Percentiles rank a stretch among this genome's conserved stretches.
phyloP scores from a whole-genome alignment of 2,329 filamentous ascomycete species.

The Dothiorella sarmentorum region DNA sequence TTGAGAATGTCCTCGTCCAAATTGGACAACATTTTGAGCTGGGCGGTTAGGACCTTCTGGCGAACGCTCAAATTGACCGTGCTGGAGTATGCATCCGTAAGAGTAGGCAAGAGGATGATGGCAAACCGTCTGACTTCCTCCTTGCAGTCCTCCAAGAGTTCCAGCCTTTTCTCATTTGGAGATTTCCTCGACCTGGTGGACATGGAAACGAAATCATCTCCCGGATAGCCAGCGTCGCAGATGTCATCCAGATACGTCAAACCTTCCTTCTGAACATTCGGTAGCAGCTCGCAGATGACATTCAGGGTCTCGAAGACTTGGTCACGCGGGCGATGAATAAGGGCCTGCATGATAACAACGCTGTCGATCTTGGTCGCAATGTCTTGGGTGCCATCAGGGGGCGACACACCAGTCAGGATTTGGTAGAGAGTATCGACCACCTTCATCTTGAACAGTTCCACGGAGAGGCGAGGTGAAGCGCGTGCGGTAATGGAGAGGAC shows the following conservation, averaged over 20 bases:
- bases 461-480: constrained; percentile 80
- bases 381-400: constrained; percentile 73
- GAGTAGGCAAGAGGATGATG: constrained; percentile 85
- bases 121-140: constrained; percentile 86
- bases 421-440: constrained; percentile 97
- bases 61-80: constrained; percentile 93
- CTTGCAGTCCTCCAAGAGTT: constrained; percentile 78
- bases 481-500: constrained; percentile 87
- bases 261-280: constrained; percentile 62
- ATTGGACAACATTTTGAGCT: constrained; percentile 96
- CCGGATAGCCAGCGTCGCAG: constrained; percentile 48
- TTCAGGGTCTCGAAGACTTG: constrained; percentile 97
- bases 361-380: constrained; percentile 86
- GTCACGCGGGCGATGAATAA: constrained; percentile 91
- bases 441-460: constrained; percentile 91
- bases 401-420: constrained; percentile 92
- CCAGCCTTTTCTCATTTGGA: constrained; percentile 75
- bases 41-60: constrained; percentile 91
- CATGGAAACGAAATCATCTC: constrained; percentile 43
- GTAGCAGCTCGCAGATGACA: constrained; percentile 91
- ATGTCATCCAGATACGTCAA: constrained; percentile 52
- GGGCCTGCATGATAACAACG: constrained; percentile 96
- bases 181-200: constrained; percentile 51
- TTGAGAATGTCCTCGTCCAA: constrained; percentile 80
- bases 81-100: constrained; percentile 96